These are phyloP conservation scores for Pleurozium schreberi DNA, from an alignment of 225 moss, liverwort and hornwort genomes.

Conservation along the genomic window DNA sequence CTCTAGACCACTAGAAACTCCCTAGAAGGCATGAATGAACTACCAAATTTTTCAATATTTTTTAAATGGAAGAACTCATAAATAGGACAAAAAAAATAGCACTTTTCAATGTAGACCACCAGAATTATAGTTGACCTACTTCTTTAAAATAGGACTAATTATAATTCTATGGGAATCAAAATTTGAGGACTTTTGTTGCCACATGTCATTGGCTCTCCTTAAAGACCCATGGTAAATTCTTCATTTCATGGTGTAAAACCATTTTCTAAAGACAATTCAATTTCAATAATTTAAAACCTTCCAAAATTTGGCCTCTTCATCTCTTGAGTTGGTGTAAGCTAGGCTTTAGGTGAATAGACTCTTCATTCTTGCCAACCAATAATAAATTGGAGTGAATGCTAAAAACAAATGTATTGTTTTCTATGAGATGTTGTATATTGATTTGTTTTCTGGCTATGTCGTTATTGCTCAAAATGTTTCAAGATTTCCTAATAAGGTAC, in stretches of 20 bases:
- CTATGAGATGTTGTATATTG: rapidly evolving
- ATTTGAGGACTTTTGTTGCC: neutral
- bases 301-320: neutral
- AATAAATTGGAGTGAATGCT: neutral
- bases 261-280: neutral
- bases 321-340: neutral
- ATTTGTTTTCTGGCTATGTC: neutral
- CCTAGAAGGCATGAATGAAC: neutral
- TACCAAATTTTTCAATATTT: neutral
- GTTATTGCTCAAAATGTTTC: too few relatives aligned
- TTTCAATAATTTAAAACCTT: neutral
- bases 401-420: neutral
- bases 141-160: neutral
- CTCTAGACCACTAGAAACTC: neutral
- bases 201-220: neutral
- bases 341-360: neutral
- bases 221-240: rapidly evolving
- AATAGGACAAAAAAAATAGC: neutral
- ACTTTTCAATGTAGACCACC: neutral
- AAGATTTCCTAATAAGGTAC: too few relatives aligned
- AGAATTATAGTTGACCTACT: rapidly evolving
- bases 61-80: neutral
- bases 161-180: neutral
- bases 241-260: neutral
- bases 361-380: neutral